phyloP scores from a whole-genome alignment of 2,329 filamentous ascomycete species.

The Fusarium torreyae region DNA sequence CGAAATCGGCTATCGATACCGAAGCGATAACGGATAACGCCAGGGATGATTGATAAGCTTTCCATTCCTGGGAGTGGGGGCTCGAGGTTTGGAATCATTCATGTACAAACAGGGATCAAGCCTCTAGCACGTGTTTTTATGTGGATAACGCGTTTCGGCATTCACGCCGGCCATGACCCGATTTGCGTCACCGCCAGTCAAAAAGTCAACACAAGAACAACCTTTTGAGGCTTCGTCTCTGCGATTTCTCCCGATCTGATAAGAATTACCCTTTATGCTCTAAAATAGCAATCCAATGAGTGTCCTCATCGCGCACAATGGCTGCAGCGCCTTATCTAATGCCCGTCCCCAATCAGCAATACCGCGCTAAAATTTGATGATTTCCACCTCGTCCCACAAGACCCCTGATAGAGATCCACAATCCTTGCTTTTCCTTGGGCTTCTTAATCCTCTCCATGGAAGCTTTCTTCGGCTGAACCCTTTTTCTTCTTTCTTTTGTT shows the following conservation, averaged over 20 bases:
- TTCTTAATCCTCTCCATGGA: slow-evolving; percentile 7
- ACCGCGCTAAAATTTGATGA: slow-evolving; percentile 38
- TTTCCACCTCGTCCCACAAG: slow-evolving; percentile 39
- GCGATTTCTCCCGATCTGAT: background rate
- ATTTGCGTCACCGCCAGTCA: slow-evolving; percentile 33
- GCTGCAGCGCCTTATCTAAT: background rate
- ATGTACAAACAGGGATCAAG: slow-evolving; percentile 6
- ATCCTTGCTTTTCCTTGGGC: slow-evolving; percentile 26
- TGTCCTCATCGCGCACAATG: no score
- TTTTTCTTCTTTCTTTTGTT: background rate
- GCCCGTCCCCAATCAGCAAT: slow-evolving; percentile 26
- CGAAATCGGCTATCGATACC: slow-evolving; percentile 10
- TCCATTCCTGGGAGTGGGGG: slow-evolving; percentile 13
- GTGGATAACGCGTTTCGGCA: slow-evolving; percentile 11
- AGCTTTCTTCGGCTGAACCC: background rate
- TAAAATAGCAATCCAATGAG: background rate
- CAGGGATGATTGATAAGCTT: slow-evolving; percentile 2
- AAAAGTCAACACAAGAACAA: background rate
- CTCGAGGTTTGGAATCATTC: slow-evolving; percentile 30
- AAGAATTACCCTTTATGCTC: slow-evolving; percentile 16
- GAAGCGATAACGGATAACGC: slow-evolving; percentile 15
- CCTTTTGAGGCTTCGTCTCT: background rate
- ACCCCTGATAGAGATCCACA: slow-evolving; percentile 39
- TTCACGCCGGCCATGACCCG: slow-evolving; percentile 15
- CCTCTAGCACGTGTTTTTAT: slow-evolving; percentile 25